Percentiles rank a stretch among this genome's conserved stretches.
phyloP scores from a whole-genome alignment of 2,329 filamentous ascomycete genomes.

The Karstenula rhodostoma region DNA sequence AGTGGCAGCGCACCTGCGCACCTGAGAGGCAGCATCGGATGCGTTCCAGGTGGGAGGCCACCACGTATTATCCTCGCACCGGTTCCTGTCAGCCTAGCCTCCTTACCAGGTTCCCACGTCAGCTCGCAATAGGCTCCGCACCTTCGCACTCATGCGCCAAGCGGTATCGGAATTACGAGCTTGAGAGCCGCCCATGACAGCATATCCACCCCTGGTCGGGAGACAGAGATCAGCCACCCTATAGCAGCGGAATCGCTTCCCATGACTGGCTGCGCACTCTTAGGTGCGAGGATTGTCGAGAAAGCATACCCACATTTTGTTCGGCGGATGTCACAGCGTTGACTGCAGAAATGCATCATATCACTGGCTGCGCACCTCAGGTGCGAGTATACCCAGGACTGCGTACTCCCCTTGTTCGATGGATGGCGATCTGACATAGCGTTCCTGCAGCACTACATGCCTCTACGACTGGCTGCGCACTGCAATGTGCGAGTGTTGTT shows the following conservation, averaged over 20 bases:
- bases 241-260: background rate
- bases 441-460: too few species aligned
- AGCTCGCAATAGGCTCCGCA: background rate
- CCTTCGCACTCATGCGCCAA: background rate
- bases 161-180: background rate
- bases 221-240: background rate
- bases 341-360: too few species aligned
- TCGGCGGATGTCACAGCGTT: too few species aligned
- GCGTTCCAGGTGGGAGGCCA: background rate
- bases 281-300: background rate
- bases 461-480: too few species aligned
- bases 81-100: background rate
- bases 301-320: background rate
- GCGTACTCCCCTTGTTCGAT: background rate
- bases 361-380: too few species aligned
- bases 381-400: background rate
- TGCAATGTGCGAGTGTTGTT: too few species aligned
- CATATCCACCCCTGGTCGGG: background rate
- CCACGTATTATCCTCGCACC: too few species aligned
- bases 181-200: background rate
- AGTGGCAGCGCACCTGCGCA: constrained; percentile 5
- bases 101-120: background rate
- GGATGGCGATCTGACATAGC: too few species aligned
- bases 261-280: background rate
- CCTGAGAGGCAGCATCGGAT: background rate